These are phyloP conservation scores for Lodderomyces jiufengensis DNA, from an alignment of 1,139 yeast species.

Conservation along the genomic window DNA sequence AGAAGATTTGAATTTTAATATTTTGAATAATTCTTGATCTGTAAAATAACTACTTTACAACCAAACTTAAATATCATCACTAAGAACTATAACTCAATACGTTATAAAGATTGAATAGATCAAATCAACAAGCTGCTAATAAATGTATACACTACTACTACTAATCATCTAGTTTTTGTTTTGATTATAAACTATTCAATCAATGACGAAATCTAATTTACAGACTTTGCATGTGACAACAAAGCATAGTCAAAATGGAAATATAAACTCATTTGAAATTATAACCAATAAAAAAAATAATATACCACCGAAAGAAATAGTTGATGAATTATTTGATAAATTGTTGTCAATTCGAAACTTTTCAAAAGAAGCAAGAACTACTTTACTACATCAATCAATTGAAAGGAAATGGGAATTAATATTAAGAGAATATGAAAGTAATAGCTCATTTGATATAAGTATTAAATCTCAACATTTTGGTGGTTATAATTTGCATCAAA, in stretches of 20 bases:
- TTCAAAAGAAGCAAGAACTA: slow-evolving; percentile 30
- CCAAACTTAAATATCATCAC: too few relatives aligned
- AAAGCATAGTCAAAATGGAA: slow-evolving; percentile 12
- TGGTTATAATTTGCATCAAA: too few relatives aligned
- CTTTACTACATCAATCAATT: slow-evolving; percentile 30
- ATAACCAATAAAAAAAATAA: slow-evolving; percentile 30
- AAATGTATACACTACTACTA: too few relatives aligned
- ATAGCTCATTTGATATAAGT: slow-evolving; percentile 33
- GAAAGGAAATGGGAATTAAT: slow-evolving; percentile 46
- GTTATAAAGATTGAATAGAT: too few relatives aligned
- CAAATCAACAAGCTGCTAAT: too few relatives aligned
- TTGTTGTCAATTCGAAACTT: slow-evolving; percentile 38
- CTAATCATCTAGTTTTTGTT: too few relatives aligned
- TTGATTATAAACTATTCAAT: too few relatives aligned
- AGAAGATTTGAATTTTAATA: too few relatives aligned
- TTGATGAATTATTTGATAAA: slow-evolving; percentile 38
- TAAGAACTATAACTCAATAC: too few relatives aligned
- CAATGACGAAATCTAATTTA: slow-evolving; percentile 5
- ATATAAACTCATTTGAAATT: slow-evolving; percentile 33
- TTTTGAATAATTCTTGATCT: too few relatives aligned
- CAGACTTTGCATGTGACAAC: slow-evolving; percentile 13
- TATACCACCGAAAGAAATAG: slow-evolving; percentile 36
- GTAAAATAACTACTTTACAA: too few relatives aligned
- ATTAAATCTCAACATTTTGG: slow-evolving; percentile 14
- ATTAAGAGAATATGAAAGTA: slow-evolving; percentile 40